phyloP scores from a whole-genome alignment of 164 flowering plant species.

The Nymphaea colorata region DNA sequence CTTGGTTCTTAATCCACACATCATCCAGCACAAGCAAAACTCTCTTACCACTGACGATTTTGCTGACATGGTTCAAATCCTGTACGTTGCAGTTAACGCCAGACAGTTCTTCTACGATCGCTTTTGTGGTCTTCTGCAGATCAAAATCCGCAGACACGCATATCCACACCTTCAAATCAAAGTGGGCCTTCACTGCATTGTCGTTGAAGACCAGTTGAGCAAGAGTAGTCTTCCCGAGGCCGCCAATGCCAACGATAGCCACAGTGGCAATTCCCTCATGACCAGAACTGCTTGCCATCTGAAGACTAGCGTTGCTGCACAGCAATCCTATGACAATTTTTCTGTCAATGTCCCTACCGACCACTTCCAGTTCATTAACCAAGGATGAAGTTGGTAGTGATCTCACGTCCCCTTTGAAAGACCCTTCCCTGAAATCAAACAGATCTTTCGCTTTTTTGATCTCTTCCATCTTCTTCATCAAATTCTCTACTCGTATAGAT shows the following conservation, averaged over 20 bases:
- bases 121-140: background rate
- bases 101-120: background rate
- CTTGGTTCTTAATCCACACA: conserved; percentile 7
- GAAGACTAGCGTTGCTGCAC: background rate
- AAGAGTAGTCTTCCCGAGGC: conserved; percentile 3
- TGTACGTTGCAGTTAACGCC: background rate
- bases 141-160: conserved; percentile 5
- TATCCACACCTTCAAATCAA: background rate
- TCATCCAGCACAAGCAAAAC: conserved; percentile 12
- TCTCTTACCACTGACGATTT: conserved; percentile 2
- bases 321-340: background rate
- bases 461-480: background rate
- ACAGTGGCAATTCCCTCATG: background rate
- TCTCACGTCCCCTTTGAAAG: background rate
- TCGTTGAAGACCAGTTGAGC: conserved; percentile 3
- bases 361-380: background rate
- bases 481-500: background rate
- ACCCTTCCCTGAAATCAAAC: background rate
- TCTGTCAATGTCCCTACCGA: background rate
- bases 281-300: too few species aligned
- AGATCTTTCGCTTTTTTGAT: background rate
- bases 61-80: background rate
- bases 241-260: conserved; percentile 2
- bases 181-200: background rate
- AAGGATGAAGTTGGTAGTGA: background rate